phyloP scores from a whole-genome alignment of 2,329 filamentous ascomycete genomes.

The Diaporthe longicolla region DNA sequence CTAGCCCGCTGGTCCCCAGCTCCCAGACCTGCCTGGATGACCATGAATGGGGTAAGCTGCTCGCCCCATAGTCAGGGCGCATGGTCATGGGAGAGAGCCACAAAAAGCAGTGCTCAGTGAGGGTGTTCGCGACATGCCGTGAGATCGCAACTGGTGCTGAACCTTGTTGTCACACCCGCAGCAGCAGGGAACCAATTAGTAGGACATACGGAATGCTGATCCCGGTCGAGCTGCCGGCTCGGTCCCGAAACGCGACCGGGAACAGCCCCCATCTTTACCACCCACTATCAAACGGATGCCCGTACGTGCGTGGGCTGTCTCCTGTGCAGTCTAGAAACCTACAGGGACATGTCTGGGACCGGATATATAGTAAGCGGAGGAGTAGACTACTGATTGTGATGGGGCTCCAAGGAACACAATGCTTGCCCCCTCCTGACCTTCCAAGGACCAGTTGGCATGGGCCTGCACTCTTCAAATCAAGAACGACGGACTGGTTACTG shows the following conservation, averaged over 20 bases:
- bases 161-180: conserved; percentile 5
- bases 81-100: conserved; percentile 4
- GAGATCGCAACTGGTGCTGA: background rate
- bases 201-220: conserved; percentile 2
- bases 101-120: conserved; percentile 19
- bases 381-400: too few relatives aligned
- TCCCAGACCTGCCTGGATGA: background rate
- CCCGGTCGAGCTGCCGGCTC: conserved; percentile 16
- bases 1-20: background rate
- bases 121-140: conserved; percentile 3
- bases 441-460: too few relatives aligned
- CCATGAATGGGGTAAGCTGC: background rate
- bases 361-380: too few relatives aligned
- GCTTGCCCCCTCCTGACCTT: too few relatives aligned
- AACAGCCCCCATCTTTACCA: conserved; percentile 16
- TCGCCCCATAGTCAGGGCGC: background rate
- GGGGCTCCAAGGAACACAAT: too few relatives aligned
- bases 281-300: conserved; percentile 1
- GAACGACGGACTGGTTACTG: too few relatives aligned
- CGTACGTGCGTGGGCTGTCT: too few relatives aligned
- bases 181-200: conserved; percentile 16
- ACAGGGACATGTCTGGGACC: too few relatives aligned
- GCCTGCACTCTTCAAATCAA: too few relatives aligned
- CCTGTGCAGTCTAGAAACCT: too few relatives aligned
- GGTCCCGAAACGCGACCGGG: conserved; percentile 34